phyloP scores from a whole-genome alignment of 768 basidiomycete species.

The Flagelloscypha sp. region DNA sequence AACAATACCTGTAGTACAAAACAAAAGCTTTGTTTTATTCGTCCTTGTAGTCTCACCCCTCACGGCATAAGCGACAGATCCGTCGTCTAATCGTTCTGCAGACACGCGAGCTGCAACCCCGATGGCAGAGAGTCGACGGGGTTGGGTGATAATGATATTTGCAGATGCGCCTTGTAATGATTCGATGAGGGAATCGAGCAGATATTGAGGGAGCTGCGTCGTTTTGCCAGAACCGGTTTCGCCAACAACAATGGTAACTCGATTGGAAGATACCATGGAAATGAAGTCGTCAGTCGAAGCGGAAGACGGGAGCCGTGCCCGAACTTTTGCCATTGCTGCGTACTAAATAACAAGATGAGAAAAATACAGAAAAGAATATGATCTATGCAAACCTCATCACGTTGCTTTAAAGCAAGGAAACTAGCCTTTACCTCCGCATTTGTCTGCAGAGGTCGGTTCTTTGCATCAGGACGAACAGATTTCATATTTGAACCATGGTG shows the following conservation, averaged over 20 bases:
- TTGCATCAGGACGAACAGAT: no score
- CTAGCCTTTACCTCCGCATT: no score
- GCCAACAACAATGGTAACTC: background rate
- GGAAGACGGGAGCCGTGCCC: no score
- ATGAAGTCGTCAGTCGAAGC: no score
- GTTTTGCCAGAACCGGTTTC: background rate
- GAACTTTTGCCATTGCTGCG: no score
- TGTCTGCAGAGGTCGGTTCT: no score
- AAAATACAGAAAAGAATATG: no score
- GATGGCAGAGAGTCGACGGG: slow-evolving; percentile 80
- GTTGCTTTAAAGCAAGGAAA: no score
- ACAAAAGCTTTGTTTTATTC: slow-evolving; percentile 65
- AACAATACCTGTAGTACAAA: slow-evolving; percentile 94
- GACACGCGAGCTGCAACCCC: slow-evolving; percentile 86
- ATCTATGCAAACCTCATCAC: no score
- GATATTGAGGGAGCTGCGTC: slow-evolving; percentile 72
- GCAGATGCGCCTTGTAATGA: slow-evolving; percentile 51
- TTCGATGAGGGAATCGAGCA: slow-evolving; percentile 74
- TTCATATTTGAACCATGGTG: no score
- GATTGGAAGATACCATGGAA: no score
- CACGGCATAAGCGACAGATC: slow-evolving; percentile 81
- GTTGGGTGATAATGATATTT: slow-evolving; percentile 83
- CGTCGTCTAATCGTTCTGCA: slow-evolving; percentile 66
- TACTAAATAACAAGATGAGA: no score
- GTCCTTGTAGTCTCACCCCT: slow-evolving; percentile 74